Evolutionary conservation across 495 filamentous ascomycete species (phyloP).

Genomic region (Sordaria brevicollis): DNA sequence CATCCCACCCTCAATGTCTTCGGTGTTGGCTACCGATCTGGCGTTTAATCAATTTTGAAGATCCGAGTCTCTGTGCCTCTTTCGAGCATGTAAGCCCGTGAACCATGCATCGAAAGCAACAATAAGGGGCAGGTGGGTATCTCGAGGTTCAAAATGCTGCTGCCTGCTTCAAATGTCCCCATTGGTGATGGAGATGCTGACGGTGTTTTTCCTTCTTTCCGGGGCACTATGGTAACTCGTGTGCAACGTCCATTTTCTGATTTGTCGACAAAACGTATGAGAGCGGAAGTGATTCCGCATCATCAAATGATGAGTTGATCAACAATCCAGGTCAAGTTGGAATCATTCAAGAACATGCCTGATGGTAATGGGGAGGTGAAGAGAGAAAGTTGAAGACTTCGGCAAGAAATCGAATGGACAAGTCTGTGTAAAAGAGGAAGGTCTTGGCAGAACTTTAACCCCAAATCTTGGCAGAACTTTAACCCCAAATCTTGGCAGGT

Average conservation of each 20-base stretch:
- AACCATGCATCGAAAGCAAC: not conserved
- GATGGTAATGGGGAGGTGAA: not conserved
- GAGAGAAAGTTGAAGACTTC: not conserved
- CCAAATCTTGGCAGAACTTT: not conserved
- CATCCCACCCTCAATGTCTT: not conserved
- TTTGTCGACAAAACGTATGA: not conserved
- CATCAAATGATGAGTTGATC: not conserved
- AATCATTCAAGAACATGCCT: not conserved
- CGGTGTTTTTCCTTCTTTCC: not conserved
- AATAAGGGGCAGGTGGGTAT: not conserved
- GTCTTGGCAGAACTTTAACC: not conserved
- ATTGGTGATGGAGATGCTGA: not conserved
- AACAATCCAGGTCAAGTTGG: not conserved
- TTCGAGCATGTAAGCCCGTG: not conserved
- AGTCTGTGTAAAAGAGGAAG: not conserved
- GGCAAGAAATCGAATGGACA: not conserved
- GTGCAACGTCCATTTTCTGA: not conserved
- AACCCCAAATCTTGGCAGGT: not conserved
- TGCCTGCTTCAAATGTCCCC: not conserved
- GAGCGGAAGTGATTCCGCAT: not conserved
- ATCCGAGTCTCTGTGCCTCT: not conserved
- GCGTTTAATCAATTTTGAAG: not conserved
- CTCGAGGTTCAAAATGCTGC: not conserved
- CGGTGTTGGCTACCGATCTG: not conserved
- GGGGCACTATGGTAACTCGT: not conserved